Percentiles rank a stretch among this genome's conserved stretches.
Conservation (phyloP, 805 yeast genomes). For the Candida michaelii region DNA sequence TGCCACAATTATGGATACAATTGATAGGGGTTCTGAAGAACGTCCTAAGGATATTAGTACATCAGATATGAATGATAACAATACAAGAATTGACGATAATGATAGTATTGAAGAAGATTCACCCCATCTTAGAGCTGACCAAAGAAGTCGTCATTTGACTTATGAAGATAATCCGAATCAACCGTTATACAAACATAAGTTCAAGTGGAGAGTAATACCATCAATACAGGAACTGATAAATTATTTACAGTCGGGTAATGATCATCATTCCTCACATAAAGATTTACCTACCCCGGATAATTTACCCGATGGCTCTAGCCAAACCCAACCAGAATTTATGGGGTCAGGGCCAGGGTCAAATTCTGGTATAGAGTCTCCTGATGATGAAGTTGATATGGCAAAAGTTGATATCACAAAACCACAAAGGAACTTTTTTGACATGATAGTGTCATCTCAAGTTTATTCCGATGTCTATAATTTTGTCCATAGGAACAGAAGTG, state of each 20-base stretch:
- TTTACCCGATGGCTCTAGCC: too few species aligned
- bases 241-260: too few species aligned
- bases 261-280: too few species aligned
- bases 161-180: background rate
- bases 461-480: slow-evolving; percentile 22
- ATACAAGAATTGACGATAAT: background rate
- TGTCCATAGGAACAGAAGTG: slow-evolving; percentile 7
- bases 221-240: background rate
- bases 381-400: slow-evolving; percentile 33
- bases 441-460: slow-evolving; percentile 31
- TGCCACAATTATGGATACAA: background rate
- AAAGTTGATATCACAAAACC: slow-evolving; percentile 21
- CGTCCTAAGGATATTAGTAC: background rate
- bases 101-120: background rate
- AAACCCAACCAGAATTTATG: too few species aligned
- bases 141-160: background rate
- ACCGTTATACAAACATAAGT: background rate
- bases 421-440: slow-evolving; percentile 26
- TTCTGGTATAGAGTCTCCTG: slow-evolving; percentile 4
- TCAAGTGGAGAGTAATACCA: background rate
- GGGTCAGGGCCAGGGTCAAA: background rate
- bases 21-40: too few species aligned
- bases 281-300: too few species aligned
- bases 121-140: background rate
- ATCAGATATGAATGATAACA: too few species aligned